Evolutionary conservation across 2,329 filamentous ascomycete genomes (phyloP).

Genomic region (Fusarium sp.): DNA sequence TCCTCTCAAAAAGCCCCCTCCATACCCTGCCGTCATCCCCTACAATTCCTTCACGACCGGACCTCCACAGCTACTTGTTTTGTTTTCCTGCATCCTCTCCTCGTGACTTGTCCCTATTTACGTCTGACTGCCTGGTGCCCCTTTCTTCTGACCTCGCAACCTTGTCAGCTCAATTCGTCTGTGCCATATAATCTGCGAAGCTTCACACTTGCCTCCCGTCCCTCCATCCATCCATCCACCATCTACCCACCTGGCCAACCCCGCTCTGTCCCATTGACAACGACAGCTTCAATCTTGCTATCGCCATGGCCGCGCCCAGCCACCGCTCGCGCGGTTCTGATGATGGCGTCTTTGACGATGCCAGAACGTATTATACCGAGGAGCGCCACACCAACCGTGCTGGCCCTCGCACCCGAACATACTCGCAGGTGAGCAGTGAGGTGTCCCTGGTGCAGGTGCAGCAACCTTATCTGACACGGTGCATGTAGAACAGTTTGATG

Average conservation of each 20-base stretch:
- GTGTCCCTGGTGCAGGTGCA: not conserved
- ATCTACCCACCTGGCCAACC: not conserved
- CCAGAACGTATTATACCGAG: conserved; percentile 69
- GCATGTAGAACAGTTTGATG: conserved; percentile 62
- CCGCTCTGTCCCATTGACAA: conserved; percentile 13
- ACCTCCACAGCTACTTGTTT: conserved; percentile 20
- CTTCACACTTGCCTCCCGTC: conserved; percentile 1
- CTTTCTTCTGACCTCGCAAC: conserved; percentile 13
- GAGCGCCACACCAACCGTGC: conserved; percentile 65
- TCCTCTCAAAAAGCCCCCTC: conserved; percentile 23
- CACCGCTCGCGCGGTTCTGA: conserved; percentile 53
- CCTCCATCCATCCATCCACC: conserved; percentile 1
- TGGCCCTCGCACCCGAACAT: conserved; percentile 66
- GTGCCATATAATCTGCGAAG: conserved; percentile 13
- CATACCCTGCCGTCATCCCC: conserved; percentile 39
- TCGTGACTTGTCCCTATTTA: conserved; percentile 29
- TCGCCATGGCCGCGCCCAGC: conserved; percentile 45
- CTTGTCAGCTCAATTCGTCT: conserved; percentile 22
- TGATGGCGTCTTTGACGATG: conserved; percentile 67
- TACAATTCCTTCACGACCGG: conserved; percentile 25
- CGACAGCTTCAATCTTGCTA: conserved; percentile 7
- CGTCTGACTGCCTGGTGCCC: conserved; percentile 20
- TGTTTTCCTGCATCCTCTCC: conserved; percentile 26
- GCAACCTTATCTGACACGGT: conserved; percentile 43
- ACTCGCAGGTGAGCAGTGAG: conserved; percentile 61